These are phyloP conservation scores for Cruciata laevipes DNA, from an alignment of 257 asterid genomes.

Conservation along the genomic window DNA sequence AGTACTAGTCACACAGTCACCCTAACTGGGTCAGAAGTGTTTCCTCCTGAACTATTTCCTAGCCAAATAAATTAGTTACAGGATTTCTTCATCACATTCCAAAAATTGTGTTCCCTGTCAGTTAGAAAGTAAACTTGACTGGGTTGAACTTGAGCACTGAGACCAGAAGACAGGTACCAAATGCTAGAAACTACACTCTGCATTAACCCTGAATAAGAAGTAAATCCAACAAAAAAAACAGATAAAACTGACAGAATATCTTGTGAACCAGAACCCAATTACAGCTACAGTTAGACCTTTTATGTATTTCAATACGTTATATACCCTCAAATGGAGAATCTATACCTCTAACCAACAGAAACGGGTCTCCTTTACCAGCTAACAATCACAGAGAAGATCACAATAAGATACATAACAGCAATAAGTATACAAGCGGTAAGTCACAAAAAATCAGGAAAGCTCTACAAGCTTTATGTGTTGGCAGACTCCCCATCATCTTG, in stretches of 20 bases:
- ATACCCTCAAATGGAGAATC: not conserved
- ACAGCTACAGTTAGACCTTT: not conserved
- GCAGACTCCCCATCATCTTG: not conserved
- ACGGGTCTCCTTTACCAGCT: not conserved
- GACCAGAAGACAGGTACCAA: not conserved
- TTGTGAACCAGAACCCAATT: not conserved
- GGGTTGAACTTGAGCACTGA: not conserved
- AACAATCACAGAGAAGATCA: not conserved
- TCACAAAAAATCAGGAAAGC: not conserved
- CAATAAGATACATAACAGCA: not conserved
- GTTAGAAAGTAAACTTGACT: not conserved
- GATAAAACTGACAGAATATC: not conserved
- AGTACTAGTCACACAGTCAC: not conserved
- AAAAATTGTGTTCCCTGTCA: not conserved
- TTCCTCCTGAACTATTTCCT: not conserved
- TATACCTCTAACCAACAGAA: not conserved
- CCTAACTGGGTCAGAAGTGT: not conserved
- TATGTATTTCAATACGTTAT: not conserved
- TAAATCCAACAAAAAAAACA: not conserved
- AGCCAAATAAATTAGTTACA: not conserved
- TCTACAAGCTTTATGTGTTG: not conserved
- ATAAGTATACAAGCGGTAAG: not conserved
- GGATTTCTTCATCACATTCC: not conserved
- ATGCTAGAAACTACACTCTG: not conserved
- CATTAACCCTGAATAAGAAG: not conserved